A percentile compares a stretch with the other conserved stretches of the same genome.
Conservation (phyloP, 2,329 filamentous ascomycete genomes). For the Fusarium sp. region DNA sequence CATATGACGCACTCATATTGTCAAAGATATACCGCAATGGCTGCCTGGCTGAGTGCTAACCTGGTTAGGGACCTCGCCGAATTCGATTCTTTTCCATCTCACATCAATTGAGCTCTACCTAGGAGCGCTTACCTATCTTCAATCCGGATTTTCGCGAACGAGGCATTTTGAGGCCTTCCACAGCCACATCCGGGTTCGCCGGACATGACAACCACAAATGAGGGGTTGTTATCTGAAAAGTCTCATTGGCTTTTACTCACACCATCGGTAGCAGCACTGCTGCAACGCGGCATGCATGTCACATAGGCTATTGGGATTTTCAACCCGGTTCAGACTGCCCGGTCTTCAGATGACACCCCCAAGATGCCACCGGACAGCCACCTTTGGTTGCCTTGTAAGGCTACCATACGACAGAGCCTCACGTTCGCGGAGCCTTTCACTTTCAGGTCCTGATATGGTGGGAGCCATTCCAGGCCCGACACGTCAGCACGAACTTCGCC, state of each 20-base stretch:
- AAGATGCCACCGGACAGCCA: neutral
- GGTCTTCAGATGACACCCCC: neutral
- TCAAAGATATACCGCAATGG: neutral
- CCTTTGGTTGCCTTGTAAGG: neutral
- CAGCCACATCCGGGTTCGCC: neutral
- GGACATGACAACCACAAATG: neutral
- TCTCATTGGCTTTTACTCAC: neutral
- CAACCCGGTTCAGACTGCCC: neutral
- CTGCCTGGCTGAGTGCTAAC: neutral
- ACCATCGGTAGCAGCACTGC: neutral
- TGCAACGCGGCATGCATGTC: neutral
- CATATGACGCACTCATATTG: neutral
- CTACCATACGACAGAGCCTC: neutral
- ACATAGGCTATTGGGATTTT: neutral
- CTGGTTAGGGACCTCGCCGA: neutral
- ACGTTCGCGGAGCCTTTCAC: neutral
- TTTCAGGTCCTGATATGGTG: neutral
- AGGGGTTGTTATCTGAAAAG: neutral
- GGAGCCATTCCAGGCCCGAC: neutral
- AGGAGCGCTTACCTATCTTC: neutral
- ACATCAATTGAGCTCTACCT: neutral
- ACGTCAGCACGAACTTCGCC: neutral
- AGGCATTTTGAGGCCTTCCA: slow-evolving; percentile 8
- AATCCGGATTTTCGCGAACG: neutral
- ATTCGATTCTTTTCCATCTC: neutral